These are phyloP conservation scores for Kodamaea plutei DNA, from an alignment of 1,139 yeast genomes.

Conservation along the genomic window DNA sequence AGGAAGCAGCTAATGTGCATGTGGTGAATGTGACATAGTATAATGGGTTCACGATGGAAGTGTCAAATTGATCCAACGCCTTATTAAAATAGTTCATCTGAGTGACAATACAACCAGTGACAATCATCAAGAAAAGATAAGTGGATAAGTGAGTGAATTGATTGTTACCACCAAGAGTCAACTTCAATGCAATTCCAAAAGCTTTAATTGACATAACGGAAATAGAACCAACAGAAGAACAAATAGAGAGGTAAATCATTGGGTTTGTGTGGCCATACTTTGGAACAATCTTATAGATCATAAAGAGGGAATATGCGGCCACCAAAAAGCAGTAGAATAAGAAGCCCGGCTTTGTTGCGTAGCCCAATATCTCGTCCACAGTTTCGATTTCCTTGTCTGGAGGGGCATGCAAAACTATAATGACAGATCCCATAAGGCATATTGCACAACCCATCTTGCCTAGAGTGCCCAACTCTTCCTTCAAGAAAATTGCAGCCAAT, in stretches of 20 bases:
- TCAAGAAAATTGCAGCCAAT: constrained; percentile 76
- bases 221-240: constrained; percentile 87
- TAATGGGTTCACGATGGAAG: constrained; percentile 86
- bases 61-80: constrained; percentile 89
- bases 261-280: constrained; percentile 78
- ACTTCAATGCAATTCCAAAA: constrained; percentile 85
- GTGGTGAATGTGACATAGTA: constrained; percentile 92
- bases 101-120: constrained; percentile 75
- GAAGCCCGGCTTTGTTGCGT: constrained; percentile 80
- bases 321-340: constrained; percentile 63
- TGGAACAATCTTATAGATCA: constrained; percentile 84
- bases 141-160: constrained; percentile 86
- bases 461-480: constrained; percentile 81
- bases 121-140: constrained; percentile 74
- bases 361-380: constrained; percentile 79
- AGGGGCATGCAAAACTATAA: constrained; percentile 88
- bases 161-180: constrained; percentile 83
- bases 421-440: constrained; percentile 85
- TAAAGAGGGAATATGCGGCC: constrained; percentile 61
- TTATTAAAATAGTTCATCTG: constrained; percentile 94
- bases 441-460: constrained; percentile 96
- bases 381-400: constrained; percentile 86
- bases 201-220: constrained; percentile 93
- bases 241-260: constrained; percentile 83
- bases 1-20: constrained; percentile 80